Evolutionary conservation across 306 rosid species (phyloP), one percentile per base, ranked within the genome.

Genomic region (cucumber (Cucumis sativus)): DNA sequence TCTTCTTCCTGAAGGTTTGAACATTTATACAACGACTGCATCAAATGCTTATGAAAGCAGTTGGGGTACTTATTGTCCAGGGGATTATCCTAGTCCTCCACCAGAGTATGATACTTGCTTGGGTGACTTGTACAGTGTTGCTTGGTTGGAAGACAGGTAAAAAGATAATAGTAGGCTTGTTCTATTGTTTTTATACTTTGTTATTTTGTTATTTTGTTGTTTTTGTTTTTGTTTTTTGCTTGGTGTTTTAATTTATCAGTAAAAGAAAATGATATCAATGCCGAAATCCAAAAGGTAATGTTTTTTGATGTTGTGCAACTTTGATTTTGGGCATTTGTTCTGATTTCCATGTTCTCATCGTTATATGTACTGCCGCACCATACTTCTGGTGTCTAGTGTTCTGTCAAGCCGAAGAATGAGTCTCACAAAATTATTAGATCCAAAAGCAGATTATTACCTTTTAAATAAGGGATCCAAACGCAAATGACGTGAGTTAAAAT

Each of bases 141-240:
- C 97, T 64, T 93, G 98, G 97, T 86, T 93, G 97, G 98, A 93
- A 85, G 98, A 93, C 88, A 91, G 98, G 98, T 88, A 88, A 60
- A 73, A 73, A 49, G 30, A 79, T 45, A 45, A 21, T 63, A 6
- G 4, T 69, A 23, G 3, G 12, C 55, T 45, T 12, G 35, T 21
- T 69, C 37, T 45, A 23, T 45, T 13, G 75, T 23, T 69, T 3
- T 23, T 18, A 15, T 67, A 20, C 39, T 69, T 10, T 71, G 58
- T 71, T 51, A 15, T 51, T 45, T 45, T 45, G 51, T n/a, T n/a
- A n/a, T n/a, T n/a, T n/a, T n/a, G n/a, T n/a, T 23, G 25, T 23
- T 23, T 23, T 45, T 45, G 51, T 45, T 45, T 45, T 45, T 11
- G 15, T 45, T 51, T 16, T 16, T 14, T 14, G 8, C 16, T 51